Percentiles rank a stretch among this genome's conserved stretches.
These are phyloP conservation scores for Micractinium sp. DNA, from an alignment of 139 green algal genomes.

Conservation along the genomic window DNA sequence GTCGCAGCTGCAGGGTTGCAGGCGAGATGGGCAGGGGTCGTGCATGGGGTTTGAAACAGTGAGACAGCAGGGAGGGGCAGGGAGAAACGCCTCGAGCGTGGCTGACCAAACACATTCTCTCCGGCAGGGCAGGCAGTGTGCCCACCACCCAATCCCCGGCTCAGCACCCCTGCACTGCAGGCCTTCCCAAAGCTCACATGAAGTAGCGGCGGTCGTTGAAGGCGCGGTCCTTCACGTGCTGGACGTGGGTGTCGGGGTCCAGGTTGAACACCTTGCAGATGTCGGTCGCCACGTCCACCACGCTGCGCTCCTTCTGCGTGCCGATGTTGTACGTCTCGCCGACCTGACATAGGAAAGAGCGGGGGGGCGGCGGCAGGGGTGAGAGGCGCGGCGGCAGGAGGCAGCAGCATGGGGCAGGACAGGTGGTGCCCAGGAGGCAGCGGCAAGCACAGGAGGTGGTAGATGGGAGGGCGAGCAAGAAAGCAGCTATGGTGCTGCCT, in stretches of 20 bases:
- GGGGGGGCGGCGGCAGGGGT: background rate
- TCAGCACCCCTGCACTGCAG: background rate
- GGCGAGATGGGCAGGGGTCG: background rate
- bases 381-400: background rate
- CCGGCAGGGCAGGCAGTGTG: background rate
- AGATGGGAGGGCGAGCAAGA: too few species aligned
- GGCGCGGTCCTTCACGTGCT: conserved; percentile 76
- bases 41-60: too few species aligned
- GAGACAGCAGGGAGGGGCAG: background rate
- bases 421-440: background rate
- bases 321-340: conserved; percentile 98
- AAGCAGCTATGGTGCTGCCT: background rate
- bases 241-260: conserved; percentile 52
- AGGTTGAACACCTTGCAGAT: conserved; percentile 74
- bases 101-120: background rate
- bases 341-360: conserved; percentile 19
- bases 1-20: conserved; percentile 74
- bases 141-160: background rate
- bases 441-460: too few species aligned
- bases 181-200: background rate
- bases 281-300: conserved; percentile 84
- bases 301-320: conserved; percentile 92
- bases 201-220: conserved; percentile 84
- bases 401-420: background rate
- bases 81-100: background rate